Evolutionary conservation across 139 green algal species (phyloP).

Genomic region (Chlorella sp.): DNA sequence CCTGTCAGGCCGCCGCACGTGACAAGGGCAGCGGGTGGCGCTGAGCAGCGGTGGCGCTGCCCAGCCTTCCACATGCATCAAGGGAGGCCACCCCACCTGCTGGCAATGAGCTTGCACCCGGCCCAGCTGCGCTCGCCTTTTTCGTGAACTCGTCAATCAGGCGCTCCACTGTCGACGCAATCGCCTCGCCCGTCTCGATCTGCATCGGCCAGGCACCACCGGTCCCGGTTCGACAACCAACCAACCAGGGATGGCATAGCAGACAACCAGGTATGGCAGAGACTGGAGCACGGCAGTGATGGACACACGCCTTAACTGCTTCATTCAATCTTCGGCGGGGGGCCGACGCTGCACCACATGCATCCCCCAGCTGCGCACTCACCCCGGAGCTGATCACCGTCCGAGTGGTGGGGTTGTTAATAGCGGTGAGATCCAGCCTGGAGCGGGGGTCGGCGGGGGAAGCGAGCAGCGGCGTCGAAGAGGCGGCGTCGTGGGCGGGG

Average conservation of each 20-base stretch:
- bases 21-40: no score
- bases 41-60: no score
- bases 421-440: conserved; percentile 34
- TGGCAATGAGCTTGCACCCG: no score
- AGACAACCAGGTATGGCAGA: no score
- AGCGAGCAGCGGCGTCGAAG: not conserved
- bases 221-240: not conserved
- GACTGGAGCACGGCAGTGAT: not conserved
- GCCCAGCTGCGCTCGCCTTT: not conserved
- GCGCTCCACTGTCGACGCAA: conserved; percentile 14
- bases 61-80: no score
- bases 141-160: conserved; percentile 17
- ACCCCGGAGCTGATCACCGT: conserved; percentile 28
- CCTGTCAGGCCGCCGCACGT: no score
- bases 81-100: no score
- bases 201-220: not conserved
- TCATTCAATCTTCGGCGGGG: no score
- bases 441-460: not conserved
- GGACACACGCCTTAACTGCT: not conserved
- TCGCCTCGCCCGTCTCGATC: conserved; percentile 30
- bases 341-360: no score
- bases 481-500: not conserved
- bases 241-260: no score
- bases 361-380: not conserved
- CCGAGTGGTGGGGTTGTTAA: conserved; percentile 24